A percentile compares a stretch with the other conserved stretches of the same genome.
Conservation (phyloP, 73 alveolate genomes). For the Paraurostyla sp. region DNA sequence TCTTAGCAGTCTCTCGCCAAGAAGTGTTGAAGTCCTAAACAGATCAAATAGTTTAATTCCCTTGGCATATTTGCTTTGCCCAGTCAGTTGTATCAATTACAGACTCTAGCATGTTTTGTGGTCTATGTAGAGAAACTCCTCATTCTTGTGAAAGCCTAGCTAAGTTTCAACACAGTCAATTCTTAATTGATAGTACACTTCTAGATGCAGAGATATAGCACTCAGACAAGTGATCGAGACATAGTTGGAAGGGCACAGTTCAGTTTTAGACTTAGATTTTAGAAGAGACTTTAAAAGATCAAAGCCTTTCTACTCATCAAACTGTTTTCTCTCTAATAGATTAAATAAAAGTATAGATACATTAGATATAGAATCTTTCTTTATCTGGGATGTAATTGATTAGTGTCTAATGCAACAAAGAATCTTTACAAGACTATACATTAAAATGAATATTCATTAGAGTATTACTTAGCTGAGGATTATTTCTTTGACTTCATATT, state of each 20-base stretch:
- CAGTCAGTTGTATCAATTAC: not conserved
- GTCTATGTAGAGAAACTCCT: slow-evolving; percentile 18
- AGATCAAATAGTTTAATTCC: not conserved
- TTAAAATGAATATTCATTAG: not conserved
- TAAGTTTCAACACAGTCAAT: not conserved
- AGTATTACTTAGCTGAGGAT: not conserved
- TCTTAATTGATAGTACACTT: not conserved
- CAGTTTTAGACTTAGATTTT: not conserved
- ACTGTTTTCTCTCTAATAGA: not conserved
- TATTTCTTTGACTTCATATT: slow-evolving; percentile 33
- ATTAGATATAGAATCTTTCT: not conserved
- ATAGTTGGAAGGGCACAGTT: slow-evolving; percentile 4
- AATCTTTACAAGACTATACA: slow-evolving; percentile 30
- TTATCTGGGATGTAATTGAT: not conserved
- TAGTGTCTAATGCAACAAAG: not conserved
- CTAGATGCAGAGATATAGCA: slow-evolving; percentile 37
- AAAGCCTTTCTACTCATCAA: not conserved
- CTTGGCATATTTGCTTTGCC: not conserved
- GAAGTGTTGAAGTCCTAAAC: not conserved
- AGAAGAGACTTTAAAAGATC: not conserved
- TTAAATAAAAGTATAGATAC: not conserved
- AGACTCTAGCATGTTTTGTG: not conserved
- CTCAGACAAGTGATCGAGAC: slow-evolving; percentile 43
- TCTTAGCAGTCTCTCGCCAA: slow-evolving; percentile 31
- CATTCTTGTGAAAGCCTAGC: not conserved